These are phyloP conservation scores for Hygrophoropsis aurantiaca DNA, from an alignment of 768 basidiomycete species.

Conservation along the genomic window DNA sequence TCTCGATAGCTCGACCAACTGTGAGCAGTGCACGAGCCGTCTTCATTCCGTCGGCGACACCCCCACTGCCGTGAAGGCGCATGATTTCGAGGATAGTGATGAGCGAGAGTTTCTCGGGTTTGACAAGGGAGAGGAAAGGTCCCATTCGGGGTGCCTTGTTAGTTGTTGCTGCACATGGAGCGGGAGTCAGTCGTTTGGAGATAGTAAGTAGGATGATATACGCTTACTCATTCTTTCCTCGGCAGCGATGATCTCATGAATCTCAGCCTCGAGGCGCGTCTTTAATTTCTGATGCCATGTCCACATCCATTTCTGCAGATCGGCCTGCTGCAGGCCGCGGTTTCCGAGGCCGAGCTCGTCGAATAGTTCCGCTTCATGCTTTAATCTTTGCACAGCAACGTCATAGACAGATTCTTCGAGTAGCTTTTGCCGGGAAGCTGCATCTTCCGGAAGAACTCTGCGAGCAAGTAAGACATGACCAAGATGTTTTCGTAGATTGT, in stretches of 20 bases:
- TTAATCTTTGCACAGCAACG: slow-evolving; percentile 69
- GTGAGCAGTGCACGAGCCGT: slow-evolving; percentile 77
- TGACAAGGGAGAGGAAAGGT: slow-evolving; percentile 76
- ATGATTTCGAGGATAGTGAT: slow-evolving; percentile 90
- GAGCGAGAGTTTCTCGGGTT: slow-evolving; percentile 77
- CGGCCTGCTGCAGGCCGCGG: slow-evolving; percentile 42
- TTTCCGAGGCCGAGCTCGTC: slow-evolving; percentile 55
- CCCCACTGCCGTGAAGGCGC: slow-evolving; percentile 74
- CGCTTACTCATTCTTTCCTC: slow-evolving; percentile 32
- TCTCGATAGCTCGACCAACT: slow-evolving; percentile 84
- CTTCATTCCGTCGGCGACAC: slow-evolving; percentile 86
- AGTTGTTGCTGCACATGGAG: slow-evolving; percentile 4
- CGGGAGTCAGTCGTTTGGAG: no score
- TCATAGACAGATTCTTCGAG: slow-evolving; percentile 87
- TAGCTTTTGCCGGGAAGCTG: slow-evolving; percentile 73
- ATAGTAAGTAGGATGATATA: background rate
- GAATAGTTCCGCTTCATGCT: slow-evolving; percentile 60
- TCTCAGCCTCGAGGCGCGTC: slow-evolving; percentile 48
- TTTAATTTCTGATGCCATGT: slow-evolving; percentile 73
- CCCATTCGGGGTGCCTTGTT: slow-evolving; percentile 37
- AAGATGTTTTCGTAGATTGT: slow-evolving; percentile 69
- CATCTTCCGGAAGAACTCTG: slow-evolving; percentile 62
- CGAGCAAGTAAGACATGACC: slow-evolving; percentile 61
- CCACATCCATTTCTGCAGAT: slow-evolving; percentile 83
- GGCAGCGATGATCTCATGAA: slow-evolving; percentile 40